Evolutionary conservation across 352 stramenopile species (phyloP).

Genomic region (Phytophthora citrophthora): DNA sequence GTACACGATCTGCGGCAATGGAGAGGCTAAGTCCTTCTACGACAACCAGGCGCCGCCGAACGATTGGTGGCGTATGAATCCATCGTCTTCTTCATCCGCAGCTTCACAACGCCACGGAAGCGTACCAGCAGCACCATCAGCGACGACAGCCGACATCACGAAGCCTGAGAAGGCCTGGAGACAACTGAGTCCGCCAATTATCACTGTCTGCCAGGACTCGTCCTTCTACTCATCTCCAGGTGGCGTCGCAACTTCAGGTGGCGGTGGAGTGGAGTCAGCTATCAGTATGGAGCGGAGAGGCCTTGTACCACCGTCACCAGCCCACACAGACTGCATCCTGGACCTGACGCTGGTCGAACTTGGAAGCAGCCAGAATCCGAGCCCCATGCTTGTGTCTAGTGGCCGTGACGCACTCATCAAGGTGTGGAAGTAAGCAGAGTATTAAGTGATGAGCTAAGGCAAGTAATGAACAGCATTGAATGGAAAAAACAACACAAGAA

Average conservation of each 20-base stretch:
- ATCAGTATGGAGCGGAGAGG: conserved; percentile 90
- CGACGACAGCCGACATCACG: conserved; percentile 48
- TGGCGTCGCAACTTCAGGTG: conserved; percentile 50
- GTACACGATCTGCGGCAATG: conserved; percentile 92
- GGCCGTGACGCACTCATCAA: conserved; percentile 97
- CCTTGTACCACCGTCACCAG: conserved; percentile 82
- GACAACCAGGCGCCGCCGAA: conserved; percentile 78
- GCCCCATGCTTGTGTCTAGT: conserved; percentile 92
- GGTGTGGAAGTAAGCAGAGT: conserved; percentile 89
- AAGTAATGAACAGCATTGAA: conserved; percentile 13
- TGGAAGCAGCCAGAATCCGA: conserved; percentile 56
- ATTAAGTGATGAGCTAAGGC: conserved; percentile 31
- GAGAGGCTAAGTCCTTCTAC: conserved; percentile 87
- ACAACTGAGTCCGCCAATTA: conserved; percentile 82
- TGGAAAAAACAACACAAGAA: not conserved
- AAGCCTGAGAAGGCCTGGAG: conserved; percentile 90
- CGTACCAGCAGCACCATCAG: conserved; percentile 31
- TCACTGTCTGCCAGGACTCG: conserved; percentile 87
- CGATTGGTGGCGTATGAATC: conserved; percentile 88
- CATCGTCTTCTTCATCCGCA: conserved; percentile 42
- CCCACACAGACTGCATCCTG: conserved; percentile 95
- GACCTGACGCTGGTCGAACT: conserved; percentile 96
- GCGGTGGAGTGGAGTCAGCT: conserved; percentile 69
- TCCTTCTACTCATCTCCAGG: conserved; percentile 67
- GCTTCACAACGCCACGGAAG: conserved; percentile 33